Percentiles rank a stretch among this genome's conserved stretches.
Conservation (phyloP, 371 early-diverging fungal species). For the Rhizopus sp. region DNA sequence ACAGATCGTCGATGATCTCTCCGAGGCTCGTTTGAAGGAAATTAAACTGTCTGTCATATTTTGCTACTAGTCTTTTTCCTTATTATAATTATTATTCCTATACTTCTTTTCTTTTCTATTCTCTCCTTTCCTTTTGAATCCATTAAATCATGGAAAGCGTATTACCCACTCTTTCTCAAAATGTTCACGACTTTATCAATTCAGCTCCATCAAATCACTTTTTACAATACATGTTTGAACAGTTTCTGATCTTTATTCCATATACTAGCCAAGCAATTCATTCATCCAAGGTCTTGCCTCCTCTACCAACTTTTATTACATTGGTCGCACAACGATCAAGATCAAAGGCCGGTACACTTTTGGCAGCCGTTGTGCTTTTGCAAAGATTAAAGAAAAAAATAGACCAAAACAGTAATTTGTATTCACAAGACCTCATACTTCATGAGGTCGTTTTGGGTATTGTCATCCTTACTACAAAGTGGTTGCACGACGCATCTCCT, state of each 20-base stretch:
- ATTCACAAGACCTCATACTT: slow-evolving; percentile 14
- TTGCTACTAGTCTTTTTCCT: background rate
- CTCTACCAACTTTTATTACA: slow-evolving; percentile 56
- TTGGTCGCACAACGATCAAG: slow-evolving; percentile 56
- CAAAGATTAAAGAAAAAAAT: slow-evolving; percentile 55
- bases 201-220: slow-evolving; percentile 10
- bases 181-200: background rate
- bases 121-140: background rate
- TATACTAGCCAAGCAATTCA: background rate
- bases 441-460: slow-evolving; percentile 79
- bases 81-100: background rate
- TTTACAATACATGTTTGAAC: background rate
- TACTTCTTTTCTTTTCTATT: background rate
- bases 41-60: slow-evolving; percentile 1
- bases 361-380: slow-evolving; percentile 62
- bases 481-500: slow-evolving; percentile 75
- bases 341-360: slow-evolving; percentile 60
- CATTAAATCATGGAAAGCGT: background rate
- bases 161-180: slow-evolving; percentile 9
- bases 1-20: background rate
- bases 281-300: slow-evolving; percentile 21
- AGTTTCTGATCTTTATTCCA: background rate
- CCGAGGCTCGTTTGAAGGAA: slow-evolving; percentile 1
- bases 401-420: slow-evolving; percentile 16
- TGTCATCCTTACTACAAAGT: slow-evolving; percentile 71